phyloP scores from a whole-genome alignment of 1,139 yeast species.

The Diutina scorzettiae region DNA sequence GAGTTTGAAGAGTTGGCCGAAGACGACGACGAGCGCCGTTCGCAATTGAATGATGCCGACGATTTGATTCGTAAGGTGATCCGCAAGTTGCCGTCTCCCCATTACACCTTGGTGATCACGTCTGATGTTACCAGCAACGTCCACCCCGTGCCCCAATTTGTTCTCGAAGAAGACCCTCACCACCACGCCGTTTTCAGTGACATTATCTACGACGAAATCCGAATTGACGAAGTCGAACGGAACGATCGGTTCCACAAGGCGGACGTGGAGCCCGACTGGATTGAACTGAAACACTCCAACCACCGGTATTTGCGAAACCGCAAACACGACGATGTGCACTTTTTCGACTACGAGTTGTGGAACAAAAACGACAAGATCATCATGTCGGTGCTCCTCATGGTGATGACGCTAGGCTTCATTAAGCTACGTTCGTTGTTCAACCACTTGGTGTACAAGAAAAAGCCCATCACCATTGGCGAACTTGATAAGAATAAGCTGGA shows the following conservation, averaged over 20 bases:
- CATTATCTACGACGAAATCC: conserved; percentile 31
- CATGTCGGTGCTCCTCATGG: conserved; percentile 23
- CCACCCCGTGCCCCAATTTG: conserved; percentile 20
- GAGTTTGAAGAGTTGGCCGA: conserved; percentile 23
- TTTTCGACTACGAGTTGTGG: conserved; percentile 29
- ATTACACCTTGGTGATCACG: conserved; percentile 42
- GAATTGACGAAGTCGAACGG: conserved; percentile 42
- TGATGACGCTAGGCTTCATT: conserved; percentile 13
- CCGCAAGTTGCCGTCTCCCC: conserved; percentile 60
- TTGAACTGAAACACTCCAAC: conserved; percentile 12
- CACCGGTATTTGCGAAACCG: conserved; percentile 2
- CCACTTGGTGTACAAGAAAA: neutral
- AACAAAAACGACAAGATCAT: conserved; percentile 27
- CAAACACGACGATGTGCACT: conserved; percentile 21
- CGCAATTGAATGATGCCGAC: conserved; percentile 20
- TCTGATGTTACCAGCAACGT: conserved; percentile 15
- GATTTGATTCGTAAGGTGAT: conserved; percentile 36
- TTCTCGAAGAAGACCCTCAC: conserved; percentile 20
- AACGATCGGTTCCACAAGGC: conserved; percentile 21
- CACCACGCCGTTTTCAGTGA: conserved; percentile 33
- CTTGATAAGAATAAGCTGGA: neutral
- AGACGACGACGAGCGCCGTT: conserved; percentile 9
- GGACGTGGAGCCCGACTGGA: conserved; percentile 10
- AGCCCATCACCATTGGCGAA: neutral
- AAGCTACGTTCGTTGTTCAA: conserved; percentile 8